phyloP scores from a whole-genome alignment of 2,329 filamentous ascomycete species.

The Aspergillus glaucus region DNA sequence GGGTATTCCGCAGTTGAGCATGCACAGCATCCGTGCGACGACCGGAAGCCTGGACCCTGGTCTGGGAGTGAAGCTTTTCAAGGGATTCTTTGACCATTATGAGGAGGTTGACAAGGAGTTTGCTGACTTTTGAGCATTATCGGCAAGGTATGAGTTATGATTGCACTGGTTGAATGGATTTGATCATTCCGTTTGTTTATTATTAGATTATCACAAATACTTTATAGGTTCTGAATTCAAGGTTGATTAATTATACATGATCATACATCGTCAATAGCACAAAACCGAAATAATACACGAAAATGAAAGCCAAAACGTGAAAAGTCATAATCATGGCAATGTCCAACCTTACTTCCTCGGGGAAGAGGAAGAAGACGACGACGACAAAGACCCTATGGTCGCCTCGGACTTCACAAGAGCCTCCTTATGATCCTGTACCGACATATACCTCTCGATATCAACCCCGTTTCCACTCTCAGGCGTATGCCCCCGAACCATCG shows the following conservation, averaged over 20 bases:
- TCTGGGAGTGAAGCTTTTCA: constrained; percentile 79
- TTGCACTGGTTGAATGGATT: neutral
- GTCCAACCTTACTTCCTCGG: neutral
- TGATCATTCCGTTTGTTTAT: neutral
- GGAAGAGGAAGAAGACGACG: neutral
- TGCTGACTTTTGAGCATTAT: constrained; percentile 27
- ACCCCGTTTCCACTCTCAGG: neutral
- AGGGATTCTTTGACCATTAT: constrained; percentile 80
- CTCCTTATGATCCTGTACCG: neutral
- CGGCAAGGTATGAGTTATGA: neutral
- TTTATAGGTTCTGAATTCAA: neutral
- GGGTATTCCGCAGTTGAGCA: constrained; percentile 83
- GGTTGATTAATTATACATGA: neutral
- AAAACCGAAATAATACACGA: neutral
- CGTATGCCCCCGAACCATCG: neutral
- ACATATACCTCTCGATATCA: too few relatives aligned
- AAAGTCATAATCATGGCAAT: neutral
- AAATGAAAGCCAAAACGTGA: neutral
- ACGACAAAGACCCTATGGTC: neutral
- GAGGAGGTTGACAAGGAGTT: constrained; percentile 82
- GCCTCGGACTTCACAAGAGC: neutral
- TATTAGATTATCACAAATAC: neutral
- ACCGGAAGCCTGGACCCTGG: constrained; percentile 82
- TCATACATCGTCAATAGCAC: neutral
- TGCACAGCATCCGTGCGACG: constrained; percentile 88